Percentiles rank a stretch among this genome's conserved stretches.
phyloP scores from a whole-genome alignment of 495 filamentous ascomycete species.

The Penicillium dipodomyicola region DNA sequence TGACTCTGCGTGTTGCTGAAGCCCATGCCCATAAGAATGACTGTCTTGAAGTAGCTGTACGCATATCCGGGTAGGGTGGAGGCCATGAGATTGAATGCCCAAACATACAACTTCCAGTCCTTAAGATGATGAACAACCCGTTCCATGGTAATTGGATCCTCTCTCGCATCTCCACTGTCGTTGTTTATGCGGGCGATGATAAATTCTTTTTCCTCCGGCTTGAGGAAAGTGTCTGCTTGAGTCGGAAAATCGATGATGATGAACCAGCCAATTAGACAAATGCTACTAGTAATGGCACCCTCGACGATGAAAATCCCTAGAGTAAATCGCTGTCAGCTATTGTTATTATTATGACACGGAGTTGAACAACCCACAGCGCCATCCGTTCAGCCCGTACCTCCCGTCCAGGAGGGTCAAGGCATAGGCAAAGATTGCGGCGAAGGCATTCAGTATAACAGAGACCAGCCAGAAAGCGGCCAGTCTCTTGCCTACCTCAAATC shows the following conservation, averaged over 20 bases:
- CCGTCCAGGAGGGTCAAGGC: conserved; percentile 2
- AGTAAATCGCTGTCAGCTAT: neutral
- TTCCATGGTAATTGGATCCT: neutral
- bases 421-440: conserved; percentile 4
- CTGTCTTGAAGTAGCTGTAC: conserved; percentile 5
- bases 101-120: conserved; percentile 5
- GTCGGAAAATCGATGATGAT: conserved; percentile 4
- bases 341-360: neutral
- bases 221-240: neutral
- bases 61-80: conserved; percentile 5
- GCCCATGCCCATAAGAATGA: conserved; percentile 2
- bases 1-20: conserved; percentile 1
- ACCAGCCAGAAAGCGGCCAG: neutral
- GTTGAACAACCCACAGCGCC: neutral
- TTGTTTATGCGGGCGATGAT: conserved; percentile 4
- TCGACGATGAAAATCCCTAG: conserved; percentile 6
- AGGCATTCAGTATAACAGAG: neutral
- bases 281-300: neutral
- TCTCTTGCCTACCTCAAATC: conserved; percentile 3
- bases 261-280: conserved; percentile 1
- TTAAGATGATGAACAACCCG: neutral
- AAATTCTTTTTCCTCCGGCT: neutral
- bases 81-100: conserved; percentile 7
- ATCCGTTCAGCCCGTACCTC: neutral
- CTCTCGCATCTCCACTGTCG: neutral